Percentiles rank a stretch among this genome's conserved stretches.
Evolutionary conservation across 2,329 filamentous ascomycete genomes (phyloP).

Genomic region (Herpotrichia juniperi): DNA sequence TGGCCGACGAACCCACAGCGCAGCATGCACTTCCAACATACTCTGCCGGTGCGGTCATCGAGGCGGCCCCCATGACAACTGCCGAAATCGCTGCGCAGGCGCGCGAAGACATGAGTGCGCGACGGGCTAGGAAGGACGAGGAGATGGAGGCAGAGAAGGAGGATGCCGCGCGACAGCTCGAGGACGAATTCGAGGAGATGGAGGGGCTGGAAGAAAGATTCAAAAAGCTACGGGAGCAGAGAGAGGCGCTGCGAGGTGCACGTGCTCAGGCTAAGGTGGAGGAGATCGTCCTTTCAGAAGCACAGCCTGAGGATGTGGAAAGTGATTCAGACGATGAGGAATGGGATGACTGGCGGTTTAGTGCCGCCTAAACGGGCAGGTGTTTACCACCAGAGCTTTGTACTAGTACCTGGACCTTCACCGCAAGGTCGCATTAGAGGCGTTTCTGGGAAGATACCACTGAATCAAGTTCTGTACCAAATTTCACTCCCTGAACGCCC

Average conservation of each 20-base stretch:
- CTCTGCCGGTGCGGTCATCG: slow-evolving; percentile 48
- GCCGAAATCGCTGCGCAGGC: slow-evolving; percentile 55
- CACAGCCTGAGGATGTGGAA: slow-evolving; percentile 22
- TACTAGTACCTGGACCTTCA: neutral
- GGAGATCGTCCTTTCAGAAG: slow-evolving; percentile 10
- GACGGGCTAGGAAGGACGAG: slow-evolving; percentile 49
- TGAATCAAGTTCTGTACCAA: slow-evolving; percentile 2
- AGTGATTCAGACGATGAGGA: slow-evolving; percentile 47
- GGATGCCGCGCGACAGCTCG: slow-evolving; percentile 51
- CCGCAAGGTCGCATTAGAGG: slow-evolving; percentile 10
- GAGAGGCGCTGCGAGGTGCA: slow-evolving; percentile 49
- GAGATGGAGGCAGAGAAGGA: slow-evolving; percentile 57
- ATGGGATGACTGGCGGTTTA: slow-evolving; percentile 47
- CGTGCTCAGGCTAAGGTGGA: slow-evolving; percentile 19
- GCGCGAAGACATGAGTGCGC: slow-evolving; percentile 50
- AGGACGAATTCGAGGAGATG: slow-evolving; percentile 59
- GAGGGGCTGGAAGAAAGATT: slow-evolving; percentile 54
- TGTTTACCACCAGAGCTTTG: neutral
- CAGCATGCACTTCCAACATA: slow-evolving; percentile 66
- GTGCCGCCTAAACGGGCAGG: slow-evolving; percentile 30
- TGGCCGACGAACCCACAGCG: slow-evolving; percentile 81
- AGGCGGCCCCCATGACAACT: slow-evolving; percentile 53
- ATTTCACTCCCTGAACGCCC: too few species aligned
- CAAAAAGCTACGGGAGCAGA: slow-evolving; percentile 51
- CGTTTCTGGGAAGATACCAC: slow-evolving; percentile 17